phyloP scores from a whole-genome alignment of 140 eudicot species.

The Anethum foeniculum region DNA sequence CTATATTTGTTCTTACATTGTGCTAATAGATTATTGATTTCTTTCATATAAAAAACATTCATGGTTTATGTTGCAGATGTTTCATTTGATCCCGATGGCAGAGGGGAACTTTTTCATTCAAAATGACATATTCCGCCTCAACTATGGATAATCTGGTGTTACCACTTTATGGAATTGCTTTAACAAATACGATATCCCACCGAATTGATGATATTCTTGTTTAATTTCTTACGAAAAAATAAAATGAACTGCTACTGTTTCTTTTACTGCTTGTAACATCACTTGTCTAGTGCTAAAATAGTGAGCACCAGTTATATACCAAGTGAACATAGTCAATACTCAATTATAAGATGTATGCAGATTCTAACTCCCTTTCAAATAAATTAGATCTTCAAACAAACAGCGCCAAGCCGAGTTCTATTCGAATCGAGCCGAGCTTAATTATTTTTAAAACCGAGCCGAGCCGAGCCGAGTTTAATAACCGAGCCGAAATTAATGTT shows the following conservation, averaged over 20 bases:
- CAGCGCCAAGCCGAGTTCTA: too few species aligned
- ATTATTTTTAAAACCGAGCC: too few species aligned
- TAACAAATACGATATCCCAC: neutral
- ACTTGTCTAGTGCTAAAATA: neutral
- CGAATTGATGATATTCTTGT: neutral
- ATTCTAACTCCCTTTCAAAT: neutral
- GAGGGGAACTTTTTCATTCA: conserved; percentile 67
- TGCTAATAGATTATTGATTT: neutral
- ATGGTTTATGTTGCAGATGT: conserved; percentile 49
- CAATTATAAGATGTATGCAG: neutral
- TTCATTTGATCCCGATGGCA: conserved; percentile 60
- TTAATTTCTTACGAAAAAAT: neutral
- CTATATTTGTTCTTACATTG: neutral
- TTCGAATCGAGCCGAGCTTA: too few species aligned
- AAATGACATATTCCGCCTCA: conserved; percentile 80
- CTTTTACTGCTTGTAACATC: neutral
- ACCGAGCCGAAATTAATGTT: too few species aligned
- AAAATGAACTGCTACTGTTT: neutral
- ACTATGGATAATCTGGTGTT: conserved; percentile 38
- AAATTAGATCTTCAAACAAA: too few species aligned
- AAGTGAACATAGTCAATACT: neutral
- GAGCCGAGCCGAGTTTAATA: too few species aligned
- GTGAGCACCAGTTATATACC: neutral
- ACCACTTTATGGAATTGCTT: neutral
- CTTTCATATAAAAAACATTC: neutral